Conservation (phyloP, 176 grass and related monocot genomes). For the Triticum monococcum region DNA sequence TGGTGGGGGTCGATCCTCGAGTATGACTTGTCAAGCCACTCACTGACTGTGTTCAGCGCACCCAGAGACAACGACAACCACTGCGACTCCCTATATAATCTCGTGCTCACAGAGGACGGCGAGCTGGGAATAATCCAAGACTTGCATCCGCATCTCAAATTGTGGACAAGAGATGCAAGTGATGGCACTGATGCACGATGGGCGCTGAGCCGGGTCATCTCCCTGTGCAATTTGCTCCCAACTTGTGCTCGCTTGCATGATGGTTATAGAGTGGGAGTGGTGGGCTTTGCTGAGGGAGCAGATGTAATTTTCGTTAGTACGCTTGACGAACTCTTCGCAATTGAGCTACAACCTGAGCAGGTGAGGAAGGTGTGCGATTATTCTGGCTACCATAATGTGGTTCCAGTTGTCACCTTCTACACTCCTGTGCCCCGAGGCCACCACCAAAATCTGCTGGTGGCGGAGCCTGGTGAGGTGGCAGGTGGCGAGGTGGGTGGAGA, state of each 20-base stretch:
- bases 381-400: neutral
- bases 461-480: conserved; percentile 8
- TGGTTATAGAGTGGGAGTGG: neutral
- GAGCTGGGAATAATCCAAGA: neutral
- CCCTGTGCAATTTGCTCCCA: neutral
- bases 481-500: neutral
- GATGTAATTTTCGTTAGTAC: neutral
- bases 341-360: neutral
- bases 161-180: neutral
- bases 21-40: neutral
- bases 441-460: neutral
- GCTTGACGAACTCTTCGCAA: neutral
- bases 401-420: neutral
- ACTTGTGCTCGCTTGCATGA: neutral
- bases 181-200: neutral
- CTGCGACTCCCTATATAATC: neutral
- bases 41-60: neutral
- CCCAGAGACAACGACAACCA: neutral
- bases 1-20: neutral
- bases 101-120: neutral
- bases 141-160: neutral
- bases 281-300: neutral
- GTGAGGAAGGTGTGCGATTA: neutral
- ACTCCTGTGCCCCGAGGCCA: neutral
- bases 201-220: neutral